These are phyloP conservation scores for Fraxinus xanthoxyloides DNA, from an alignment of 305 asterid genomes.

Conservation along the genomic window DNA sequence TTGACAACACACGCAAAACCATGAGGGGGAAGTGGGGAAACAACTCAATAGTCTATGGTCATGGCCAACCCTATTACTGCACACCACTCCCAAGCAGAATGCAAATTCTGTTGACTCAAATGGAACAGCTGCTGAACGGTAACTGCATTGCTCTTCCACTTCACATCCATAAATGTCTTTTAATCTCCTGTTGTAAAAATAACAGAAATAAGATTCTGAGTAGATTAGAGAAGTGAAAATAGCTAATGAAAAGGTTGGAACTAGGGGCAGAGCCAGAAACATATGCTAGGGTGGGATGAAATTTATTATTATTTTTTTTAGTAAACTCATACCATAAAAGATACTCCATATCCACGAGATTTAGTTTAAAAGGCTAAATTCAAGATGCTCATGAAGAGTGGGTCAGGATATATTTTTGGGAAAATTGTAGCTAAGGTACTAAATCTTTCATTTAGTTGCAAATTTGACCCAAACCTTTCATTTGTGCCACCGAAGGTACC, in stretches of 20 bases:
- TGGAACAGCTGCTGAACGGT: constrained; percentile 69
- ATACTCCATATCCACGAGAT: neutral
- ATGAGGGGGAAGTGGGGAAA: constrained; percentile 59
- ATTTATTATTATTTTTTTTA: too few relatives aligned
- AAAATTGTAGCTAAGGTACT: too few relatives aligned
- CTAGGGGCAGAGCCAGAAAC: too few relatives aligned
- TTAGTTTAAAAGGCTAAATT: neutral
- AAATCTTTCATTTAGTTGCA: too few relatives aligned
- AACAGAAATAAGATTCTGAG: neutral
- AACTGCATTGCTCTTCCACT: constrained; percentile 60
- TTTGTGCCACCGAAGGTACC: too few relatives aligned
- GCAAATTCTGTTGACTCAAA: constrained; percentile 71
- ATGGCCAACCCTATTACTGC: constrained; percentile 27
- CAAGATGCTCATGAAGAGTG: neutral
- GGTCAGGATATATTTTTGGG: too few relatives aligned
- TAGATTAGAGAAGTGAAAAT: constrained; percentile 1
- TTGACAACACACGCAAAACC: constrained; percentile 76
- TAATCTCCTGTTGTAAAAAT: constrained; percentile 26
- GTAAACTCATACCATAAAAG: neutral
- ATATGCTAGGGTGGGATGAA: too few relatives aligned
- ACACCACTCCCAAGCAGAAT: constrained; percentile 48
- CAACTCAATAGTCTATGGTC: constrained; percentile 52
- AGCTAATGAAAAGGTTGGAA: neutral
- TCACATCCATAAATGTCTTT: constrained; percentile 28
- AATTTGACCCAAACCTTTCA: too few relatives aligned